Evolutionary conservation across 345 rosid genomes (phyloP), one percentile per base, ranked within the genome.

Genomic region (Mangifera indica): DNA sequence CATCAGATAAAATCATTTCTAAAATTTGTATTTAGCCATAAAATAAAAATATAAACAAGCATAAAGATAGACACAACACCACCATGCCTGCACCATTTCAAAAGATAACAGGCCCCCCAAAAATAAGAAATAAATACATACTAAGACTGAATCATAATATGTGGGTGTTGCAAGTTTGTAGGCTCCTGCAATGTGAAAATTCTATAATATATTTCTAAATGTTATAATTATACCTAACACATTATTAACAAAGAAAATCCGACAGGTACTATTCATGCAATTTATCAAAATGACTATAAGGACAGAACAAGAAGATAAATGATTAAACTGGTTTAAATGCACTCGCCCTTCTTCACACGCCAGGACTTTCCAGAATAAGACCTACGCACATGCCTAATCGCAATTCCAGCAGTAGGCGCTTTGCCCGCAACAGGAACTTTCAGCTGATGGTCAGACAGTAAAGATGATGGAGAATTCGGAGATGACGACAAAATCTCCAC

Each of bases 291-390:
- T 49, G 5, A 3, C 6, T 0, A 4, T 14, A 67, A 1, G 40
- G 3, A 1, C 21, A 15, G 13, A 32, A 22, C 7, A 55, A 54
- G 11, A 13, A 21, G 32, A 56, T 20, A 55, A 3, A 21, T 5
- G 17, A 6, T 40, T 26, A 14, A 48, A 2, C 4, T 5, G 25
- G 26, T 48, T 29, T 34, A 51, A 60, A 14, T 10, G 45, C 5
- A 59, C 82, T 54, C 78, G 91, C 99, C 98, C 70, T 96, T 96
- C 89, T 96, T 93, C 5, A 84, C 98, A 32, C 92, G 91, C 24
- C 78, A 77, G 21, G 71, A 76, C 84, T 91, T 93, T 69, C 97
- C 99, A 0, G 99, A 96, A 80, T 96, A 94, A 1, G 98, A 84
- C 67, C 96, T 69, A 5, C 93, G 86, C 29, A 93, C 93, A 70